Conservation (phyloP, 1,139 yeast species). For the Scheffersomyces titani region DNA sequence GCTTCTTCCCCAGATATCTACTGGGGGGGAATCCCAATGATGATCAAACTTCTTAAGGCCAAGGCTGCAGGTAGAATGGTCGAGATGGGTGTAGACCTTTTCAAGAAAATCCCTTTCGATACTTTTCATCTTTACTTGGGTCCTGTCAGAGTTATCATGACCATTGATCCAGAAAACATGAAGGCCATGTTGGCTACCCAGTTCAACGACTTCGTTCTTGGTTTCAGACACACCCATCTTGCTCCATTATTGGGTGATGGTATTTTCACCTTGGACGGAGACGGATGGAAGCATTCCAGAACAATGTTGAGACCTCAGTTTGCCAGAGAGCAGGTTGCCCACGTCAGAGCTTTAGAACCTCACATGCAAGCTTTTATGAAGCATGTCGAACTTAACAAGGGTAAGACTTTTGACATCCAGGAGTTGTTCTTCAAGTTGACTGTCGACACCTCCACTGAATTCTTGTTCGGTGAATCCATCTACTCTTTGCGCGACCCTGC, state of each 20-base stretch:
- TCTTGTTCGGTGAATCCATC: conserved; percentile 57
- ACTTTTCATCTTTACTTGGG: conserved; percentile 10
- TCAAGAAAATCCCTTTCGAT: conserved; percentile 1
- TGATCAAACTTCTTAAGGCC: conserved; percentile 8
- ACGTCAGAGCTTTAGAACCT: conserved; percentile 26
- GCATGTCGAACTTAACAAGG: conserved; percentile 15
- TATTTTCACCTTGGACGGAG: conserved; percentile 27
- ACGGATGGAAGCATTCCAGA: conserved; percentile 28
- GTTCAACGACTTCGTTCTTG: conserved; percentile 26
- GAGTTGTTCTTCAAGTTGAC: conserved; percentile 51
- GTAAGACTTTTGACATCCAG: conserved; percentile 44
- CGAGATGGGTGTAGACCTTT: conserved; percentile 8
- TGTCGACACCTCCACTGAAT: conserved; percentile 60
- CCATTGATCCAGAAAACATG: conserved; percentile 24
- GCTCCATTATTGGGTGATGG: conserved; percentile 26
- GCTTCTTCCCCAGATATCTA: conserved; percentile 7
- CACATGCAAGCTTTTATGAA: conserved; percentile 20
- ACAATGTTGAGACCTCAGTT: conserved; percentile 30
- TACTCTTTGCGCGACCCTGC: conserved; percentile 35
- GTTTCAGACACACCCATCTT: conserved; percentile 23
- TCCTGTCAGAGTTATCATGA: conserved; percentile 15
- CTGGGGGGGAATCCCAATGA: conserved; percentile 7
- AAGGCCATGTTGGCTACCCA: conserved; percentile 28
- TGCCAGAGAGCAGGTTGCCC: conserved; percentile 29
- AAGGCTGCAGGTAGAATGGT: conserved; percentile 13